Evolutionary conservation across 345 rosid genomes (phyloP).

Genomic region (Euphorbia lathyris): DNA sequence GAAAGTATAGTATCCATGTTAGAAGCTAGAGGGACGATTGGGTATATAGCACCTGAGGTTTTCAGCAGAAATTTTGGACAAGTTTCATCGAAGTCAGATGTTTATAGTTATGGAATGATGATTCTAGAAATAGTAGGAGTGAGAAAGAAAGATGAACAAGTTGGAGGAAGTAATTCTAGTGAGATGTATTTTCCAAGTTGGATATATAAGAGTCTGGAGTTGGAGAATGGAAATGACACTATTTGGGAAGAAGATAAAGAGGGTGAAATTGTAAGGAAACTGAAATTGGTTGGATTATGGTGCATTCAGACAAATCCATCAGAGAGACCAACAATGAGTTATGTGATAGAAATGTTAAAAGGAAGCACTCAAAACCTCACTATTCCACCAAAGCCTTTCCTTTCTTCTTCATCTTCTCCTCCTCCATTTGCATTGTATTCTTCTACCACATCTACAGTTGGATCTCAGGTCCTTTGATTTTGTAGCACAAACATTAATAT

Average conservation of each 20-base stretch:
- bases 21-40: conserved; percentile 14
- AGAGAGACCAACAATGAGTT: conserved; percentile 5
- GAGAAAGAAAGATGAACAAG: background rate
- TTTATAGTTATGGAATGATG: conserved; percentile 18
- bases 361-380: background rate
- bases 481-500: too few species aligned
- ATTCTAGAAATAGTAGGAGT: conserved; percentile 6
- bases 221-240: too few species aligned
- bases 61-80: conserved; percentile 9
- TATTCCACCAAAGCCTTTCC: conserved; percentile 7
- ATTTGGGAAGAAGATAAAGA: too few species aligned
- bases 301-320: conserved; percentile 9
- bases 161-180: background rate
- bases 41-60: conserved; percentile 15
- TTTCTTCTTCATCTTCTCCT: background rate
- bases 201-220: too few species aligned
- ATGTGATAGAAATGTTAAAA: conserved; percentile 5
- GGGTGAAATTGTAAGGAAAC: background rate
- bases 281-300: background rate
- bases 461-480: too few species aligned
- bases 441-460: too few species aligned
- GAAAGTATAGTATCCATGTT: background rate
- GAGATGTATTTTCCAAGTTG: conserved; percentile 6
- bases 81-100: conserved; percentile 8
- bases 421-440: too few species aligned